Base-by-base conservation (phyloP, 2,329 filamentous ascomycete species). In the Sclerotinia spermophila region DNA sequence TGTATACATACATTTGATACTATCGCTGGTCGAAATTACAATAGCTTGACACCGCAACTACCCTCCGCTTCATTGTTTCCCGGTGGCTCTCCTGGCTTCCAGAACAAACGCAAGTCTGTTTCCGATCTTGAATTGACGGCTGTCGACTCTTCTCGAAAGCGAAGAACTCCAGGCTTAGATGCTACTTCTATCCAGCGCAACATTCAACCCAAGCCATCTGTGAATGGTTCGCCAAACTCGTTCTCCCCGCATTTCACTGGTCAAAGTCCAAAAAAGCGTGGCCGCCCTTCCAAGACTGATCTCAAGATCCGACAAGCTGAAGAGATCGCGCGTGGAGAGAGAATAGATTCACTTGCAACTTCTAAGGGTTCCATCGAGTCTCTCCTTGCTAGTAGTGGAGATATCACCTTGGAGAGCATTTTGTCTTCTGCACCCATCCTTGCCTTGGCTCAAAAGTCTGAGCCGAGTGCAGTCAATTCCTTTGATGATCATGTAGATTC, bases 201-300 rank as follows among this genome's bases (percentile, higher is more conserved):
- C 40, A 75, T 79, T 58, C 74, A 73, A 44, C 77, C 78, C 24
- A 79, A 76, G 45, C 77, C 75, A 33, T 64, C 76, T 19, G 70
- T 75, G 15, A 74, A 75, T 71, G 74, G 71, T 51, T 77, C 75
- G 51, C 74, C 76, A 35, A 66, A 70, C n/a, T 72, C 73, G 15
- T 74, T 74, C 61, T 51, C 72, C 21, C 67, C 74, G n/a, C 68
- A 73, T 10, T 67, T 71, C 35, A 48, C 71, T 24, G 68, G 71
- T 40, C 58, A 68, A 24, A 38, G 48, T 48, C 64, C 73, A 10
- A 79, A 76, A 72, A 78, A 76, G 71, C 75, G 78, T 35, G 77
- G 78, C 51, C 75, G 78, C 35, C 78, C 78, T 35, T 77, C 77
- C 10, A 79, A 79, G 71, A 74, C 75, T 53, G 77, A 78, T 55